Base-by-base conservation (phyloP, 352 stramenopile genomes). In the Globisporangium irregulare region DNA sequence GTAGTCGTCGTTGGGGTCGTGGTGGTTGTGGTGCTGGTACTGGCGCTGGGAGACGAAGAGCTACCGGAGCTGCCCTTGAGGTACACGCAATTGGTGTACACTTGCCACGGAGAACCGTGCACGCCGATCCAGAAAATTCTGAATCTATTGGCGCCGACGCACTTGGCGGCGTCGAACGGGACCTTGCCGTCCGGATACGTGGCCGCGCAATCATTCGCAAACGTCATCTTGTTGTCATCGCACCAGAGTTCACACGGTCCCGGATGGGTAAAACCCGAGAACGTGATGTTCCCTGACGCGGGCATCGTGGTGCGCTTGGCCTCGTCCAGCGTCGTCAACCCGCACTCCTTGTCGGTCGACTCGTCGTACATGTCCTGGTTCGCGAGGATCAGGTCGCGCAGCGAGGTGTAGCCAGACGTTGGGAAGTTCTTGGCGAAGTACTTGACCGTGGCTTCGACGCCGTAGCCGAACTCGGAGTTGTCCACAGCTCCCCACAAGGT, bases 171-270 rank as follows among this genome's bases (percentile, higher is more conserved):
- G 57, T 90, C 80, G 55, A 82, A 80, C 7, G 80, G 66, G 34
- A 90, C 75, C 32, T 50, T 76, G n/a, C 71, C 77, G 18, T 18
- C 67, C 7, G 71, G 55, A 51, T 82, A 91, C 24, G 73, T 81
- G 9, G 59, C 70, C 24, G 74, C 63, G 71, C 83, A 91, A 64
- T 91, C 71, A 36, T 80, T 64, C 2, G 78, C 77, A 46, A 76
- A 85, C 38, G 79, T 59, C 38, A 91, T 67, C 62, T 82, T 83
- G 64, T 68, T 81, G 62, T 86, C 72, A 59, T 82, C 79, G 54
- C 80, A 89, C 80, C 81, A 90, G 51, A 86, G 70, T 54, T 91
- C 83, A 48, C 83, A 91, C n/a, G 76, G 78, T 2, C 83, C 81
- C 0, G 76, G 67, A 65, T 91, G 83, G 0, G 78, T 80, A 66